These are phyloP conservation scores for Cercospora berteroae DNA, from an alignment of 2,329 filamentous ascomycete species.

Conservation along the genomic window DNA sequence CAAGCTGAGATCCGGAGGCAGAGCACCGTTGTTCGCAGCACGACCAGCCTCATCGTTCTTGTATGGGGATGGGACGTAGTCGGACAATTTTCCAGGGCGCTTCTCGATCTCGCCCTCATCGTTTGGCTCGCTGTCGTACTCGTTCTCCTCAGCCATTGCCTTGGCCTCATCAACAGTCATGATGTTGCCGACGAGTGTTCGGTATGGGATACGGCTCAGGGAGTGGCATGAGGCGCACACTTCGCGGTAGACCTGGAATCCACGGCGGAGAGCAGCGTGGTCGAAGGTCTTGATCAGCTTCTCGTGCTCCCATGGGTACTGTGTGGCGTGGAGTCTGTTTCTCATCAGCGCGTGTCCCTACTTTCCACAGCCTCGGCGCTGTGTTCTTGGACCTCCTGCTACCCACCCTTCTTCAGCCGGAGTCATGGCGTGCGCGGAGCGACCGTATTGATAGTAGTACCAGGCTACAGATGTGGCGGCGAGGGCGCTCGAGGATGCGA, in stretches of 20 bases:
- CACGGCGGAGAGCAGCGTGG: constrained; percentile 94
- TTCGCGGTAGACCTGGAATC: constrained; percentile 99
- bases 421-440: constrained; percentile 82
- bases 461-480: constrained; percentile 88
- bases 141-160: constrained; percentile 93
- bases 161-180: constrained; percentile 98
- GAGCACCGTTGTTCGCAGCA: constrained; percentile 95
- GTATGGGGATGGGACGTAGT: constrained; percentile 93
- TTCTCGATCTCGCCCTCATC: constrained; percentile 98
- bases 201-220: constrained; percentile 89
- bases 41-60: constrained; percentile 99
- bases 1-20: constrained; percentile 94
- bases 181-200: constrained; percentile 81
- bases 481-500: constrained; percentile 79
- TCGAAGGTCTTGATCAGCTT: constrained; percentile 95
- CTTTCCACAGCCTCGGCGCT: constrained; percentile 2
- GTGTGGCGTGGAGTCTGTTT: constrained; percentile 78
- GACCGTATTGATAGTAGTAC: constrained; percentile 96
- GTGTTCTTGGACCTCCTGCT: neutral
- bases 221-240: constrained; percentile 98
- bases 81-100: constrained; percentile 95
- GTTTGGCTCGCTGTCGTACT: constrained; percentile 98
- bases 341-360: constrained; percentile 1
- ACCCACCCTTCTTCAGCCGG: constrained; percentile 96
- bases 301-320: constrained; percentile 94